These are phyloP conservation scores for Micromonas pusilla DNA, from an alignment of 139 green algal species.

Conservation along the genomic window DNA sequence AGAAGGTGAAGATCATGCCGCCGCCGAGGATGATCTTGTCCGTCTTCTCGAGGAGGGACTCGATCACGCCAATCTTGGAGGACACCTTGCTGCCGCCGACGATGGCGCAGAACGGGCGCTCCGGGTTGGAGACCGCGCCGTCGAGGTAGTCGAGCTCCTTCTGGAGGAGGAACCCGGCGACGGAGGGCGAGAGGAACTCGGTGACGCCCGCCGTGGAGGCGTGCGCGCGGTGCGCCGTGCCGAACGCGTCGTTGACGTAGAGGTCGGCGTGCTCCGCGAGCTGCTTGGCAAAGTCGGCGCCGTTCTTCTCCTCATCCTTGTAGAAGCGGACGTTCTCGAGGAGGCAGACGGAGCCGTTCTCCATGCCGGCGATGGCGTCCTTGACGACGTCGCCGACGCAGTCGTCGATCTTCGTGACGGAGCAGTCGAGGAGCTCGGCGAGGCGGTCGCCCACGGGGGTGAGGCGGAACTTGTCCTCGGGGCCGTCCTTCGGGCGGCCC, in stretches of 20 bases:
- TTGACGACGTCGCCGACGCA: slow-evolving; percentile 87
- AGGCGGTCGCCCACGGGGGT: slow-evolving; percentile 72
- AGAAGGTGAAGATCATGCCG: slow-evolving; percentile 97
- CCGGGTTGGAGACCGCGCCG: slow-evolving; percentile 80
- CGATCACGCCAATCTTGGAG: slow-evolving; percentile 98
- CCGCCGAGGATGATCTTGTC: slow-evolving; percentile 80
- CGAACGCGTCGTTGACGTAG: slow-evolving; percentile 99
- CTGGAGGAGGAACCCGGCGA: slow-evolving; percentile 88
- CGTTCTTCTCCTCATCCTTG: slow-evolving; percentile 98
- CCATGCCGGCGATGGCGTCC: slow-evolving; percentile 53
- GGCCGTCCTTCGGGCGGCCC: slow-evolving; percentile 90
- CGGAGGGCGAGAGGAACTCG: slow-evolving; percentile 53
- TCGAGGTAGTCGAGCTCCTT: slow-evolving; percentile 95
- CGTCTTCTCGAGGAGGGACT: slow-evolving; percentile 85
- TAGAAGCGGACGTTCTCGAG: slow-evolving; percentile 97
- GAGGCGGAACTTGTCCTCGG: slow-evolving; percentile 92
- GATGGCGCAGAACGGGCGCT: slow-evolving; percentile 92
- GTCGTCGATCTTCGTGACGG: slow-evolving; percentile 89
- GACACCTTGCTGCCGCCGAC: slow-evolving; percentile 98
- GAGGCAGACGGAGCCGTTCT: slow-evolving; percentile 79
- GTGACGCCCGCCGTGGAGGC: slow-evolving; percentile 96
- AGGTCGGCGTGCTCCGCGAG: slow-evolving; percentile 86
- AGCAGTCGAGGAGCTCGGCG: slow-evolving; percentile 69
- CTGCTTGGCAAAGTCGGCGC: slow-evolving; percentile 86
- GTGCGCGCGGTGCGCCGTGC: slow-evolving; percentile 95